phyloP scores from a whole-genome alignment of 208 protist species.

The Strigomonas galati region DNA sequence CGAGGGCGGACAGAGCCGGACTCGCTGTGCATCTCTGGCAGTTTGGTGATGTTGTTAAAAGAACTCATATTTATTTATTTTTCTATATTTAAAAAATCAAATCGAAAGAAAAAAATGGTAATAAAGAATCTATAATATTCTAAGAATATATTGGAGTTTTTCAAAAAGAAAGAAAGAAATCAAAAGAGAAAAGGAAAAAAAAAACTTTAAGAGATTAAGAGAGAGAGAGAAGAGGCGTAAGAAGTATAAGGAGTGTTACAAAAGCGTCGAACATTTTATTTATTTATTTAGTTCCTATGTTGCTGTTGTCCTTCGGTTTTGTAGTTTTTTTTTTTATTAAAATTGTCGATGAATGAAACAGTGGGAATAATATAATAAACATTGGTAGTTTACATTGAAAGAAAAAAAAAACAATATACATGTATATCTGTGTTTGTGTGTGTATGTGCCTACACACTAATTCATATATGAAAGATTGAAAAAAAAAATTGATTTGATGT shows the following conservation, averaged over 20 bases:
- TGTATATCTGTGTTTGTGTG: not conserved
- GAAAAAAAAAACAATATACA: not conserved
- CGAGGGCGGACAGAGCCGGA: slow-evolving; percentile 30
- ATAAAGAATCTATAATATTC: slow-evolving; percentile 2
- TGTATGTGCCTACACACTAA: not conserved
- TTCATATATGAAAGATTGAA: not conserved
- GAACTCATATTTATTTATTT: slow-evolving; percentile 1
- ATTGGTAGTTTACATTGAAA: too few relatives aligned
- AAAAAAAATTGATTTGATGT: too few relatives aligned
- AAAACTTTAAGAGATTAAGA: slow-evolving; percentile 3
- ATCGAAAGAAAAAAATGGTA: not conserved
- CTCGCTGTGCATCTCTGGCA: slow-evolving; percentile 29
- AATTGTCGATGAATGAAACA: not conserved
- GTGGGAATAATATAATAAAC: not conserved
- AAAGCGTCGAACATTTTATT: not conserved
- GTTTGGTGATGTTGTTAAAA: slow-evolving; percentile 3
- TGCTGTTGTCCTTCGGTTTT: not conserved
- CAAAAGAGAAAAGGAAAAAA: slow-evolving; percentile 17
- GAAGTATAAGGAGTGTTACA: not conserved
- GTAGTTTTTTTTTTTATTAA: not conserved
- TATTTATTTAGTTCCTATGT: not conserved
- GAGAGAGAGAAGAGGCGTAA: not conserved
- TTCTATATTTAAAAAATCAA: slow-evolving; percentile 1
- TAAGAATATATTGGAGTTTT: slow-evolving; percentile 4
- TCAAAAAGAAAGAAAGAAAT: slow-evolving; percentile 12